Conservation (phyloP, 164 flowering plant genomes). For the Aristolochia contorta region DNA sequence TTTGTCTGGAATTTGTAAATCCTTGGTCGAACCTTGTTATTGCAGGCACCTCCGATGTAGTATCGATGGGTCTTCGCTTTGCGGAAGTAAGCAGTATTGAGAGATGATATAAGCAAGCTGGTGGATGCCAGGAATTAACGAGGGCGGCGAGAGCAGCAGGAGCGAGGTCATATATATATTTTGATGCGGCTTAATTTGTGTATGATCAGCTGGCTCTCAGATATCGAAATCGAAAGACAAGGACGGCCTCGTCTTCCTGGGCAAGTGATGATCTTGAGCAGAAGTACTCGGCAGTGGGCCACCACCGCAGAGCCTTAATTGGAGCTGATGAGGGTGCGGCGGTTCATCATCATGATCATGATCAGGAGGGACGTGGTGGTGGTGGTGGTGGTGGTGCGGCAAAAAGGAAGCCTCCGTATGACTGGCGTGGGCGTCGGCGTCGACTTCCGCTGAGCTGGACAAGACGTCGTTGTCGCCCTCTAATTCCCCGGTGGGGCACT, state of each 20-base stretch:
- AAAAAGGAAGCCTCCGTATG: too few species aligned
- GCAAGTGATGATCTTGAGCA: conserved; percentile 5
- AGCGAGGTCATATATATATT: too few species aligned
- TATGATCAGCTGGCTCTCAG: too few species aligned
- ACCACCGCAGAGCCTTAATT: conserved; percentile 8
- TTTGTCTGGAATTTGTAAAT: background rate
- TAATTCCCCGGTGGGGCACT: conserved; percentile 44
- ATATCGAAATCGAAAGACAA: conserved; percentile 8
- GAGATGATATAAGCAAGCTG: too few species aligned
- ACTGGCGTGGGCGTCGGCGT: conserved; percentile 13
- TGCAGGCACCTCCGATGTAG: too few species aligned
- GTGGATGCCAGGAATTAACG: too few species aligned
- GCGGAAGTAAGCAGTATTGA: too few species aligned
- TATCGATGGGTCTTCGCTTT: too few species aligned
- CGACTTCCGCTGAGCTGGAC: conserved; percentile 10
- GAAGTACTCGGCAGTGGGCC: background rate
- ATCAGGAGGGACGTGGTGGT: too few species aligned
- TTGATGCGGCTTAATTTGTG: too few species aligned
- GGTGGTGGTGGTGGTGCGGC: background rate
- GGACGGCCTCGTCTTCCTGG: conserved; percentile 9
- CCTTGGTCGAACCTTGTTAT: background rate
- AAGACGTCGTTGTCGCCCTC: conserved; percentile 14
- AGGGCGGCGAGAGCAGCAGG: too few species aligned
- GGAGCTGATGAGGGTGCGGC: background rate
- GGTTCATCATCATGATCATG: too few species aligned